These are phyloP conservation scores for Phyllosticta ampelicida DNA, from an alignment of 2,329 filamentous ascomycete species.

Conservation along the genomic window DNA sequence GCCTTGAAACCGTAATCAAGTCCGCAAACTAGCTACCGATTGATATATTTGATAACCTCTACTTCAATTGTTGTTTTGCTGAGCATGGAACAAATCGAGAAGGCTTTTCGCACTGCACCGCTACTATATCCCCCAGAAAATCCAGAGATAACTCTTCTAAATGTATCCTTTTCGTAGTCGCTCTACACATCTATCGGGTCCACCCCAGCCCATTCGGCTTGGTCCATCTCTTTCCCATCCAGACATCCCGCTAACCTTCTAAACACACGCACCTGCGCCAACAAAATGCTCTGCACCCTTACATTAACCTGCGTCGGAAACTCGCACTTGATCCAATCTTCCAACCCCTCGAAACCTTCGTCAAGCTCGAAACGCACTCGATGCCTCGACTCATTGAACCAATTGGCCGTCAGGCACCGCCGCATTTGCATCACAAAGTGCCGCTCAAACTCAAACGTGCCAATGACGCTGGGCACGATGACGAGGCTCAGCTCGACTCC, in stretches of 20 bases:
- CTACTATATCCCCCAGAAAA: no score
- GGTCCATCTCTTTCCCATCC: background rate
- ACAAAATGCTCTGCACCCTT: background rate
- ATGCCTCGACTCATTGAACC: conserved; percentile 2
- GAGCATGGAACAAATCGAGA: no score
- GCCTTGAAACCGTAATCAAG: no score
- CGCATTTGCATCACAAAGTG: background rate
- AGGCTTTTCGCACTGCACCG: no score
- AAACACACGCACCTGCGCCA: conserved; percentile 2
- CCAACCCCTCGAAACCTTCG: conserved; percentile 4
- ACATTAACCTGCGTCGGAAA: conserved; percentile 4
- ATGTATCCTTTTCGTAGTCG: no score
- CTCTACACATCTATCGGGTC: background rate
- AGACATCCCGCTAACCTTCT: background rate
- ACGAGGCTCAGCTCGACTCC: conserved; percentile 1
- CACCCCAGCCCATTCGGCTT: background rate
- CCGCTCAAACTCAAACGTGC: conserved; percentile 7
- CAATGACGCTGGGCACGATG: conserved; percentile 7
- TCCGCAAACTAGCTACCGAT: no score
- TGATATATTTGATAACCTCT: no score
- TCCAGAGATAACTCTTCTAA: background rate
- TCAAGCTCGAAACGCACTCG: background rate
- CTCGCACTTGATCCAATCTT: conserved; percentile 7
- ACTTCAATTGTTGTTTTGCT: no score
- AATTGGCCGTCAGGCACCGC: conserved; percentile 3